Percentiles rank a stretch among this genome's conserved stretches.
Conservation (phyloP, 1,284 basidiomycete species). For the Coniferiporia weirii region DNA sequence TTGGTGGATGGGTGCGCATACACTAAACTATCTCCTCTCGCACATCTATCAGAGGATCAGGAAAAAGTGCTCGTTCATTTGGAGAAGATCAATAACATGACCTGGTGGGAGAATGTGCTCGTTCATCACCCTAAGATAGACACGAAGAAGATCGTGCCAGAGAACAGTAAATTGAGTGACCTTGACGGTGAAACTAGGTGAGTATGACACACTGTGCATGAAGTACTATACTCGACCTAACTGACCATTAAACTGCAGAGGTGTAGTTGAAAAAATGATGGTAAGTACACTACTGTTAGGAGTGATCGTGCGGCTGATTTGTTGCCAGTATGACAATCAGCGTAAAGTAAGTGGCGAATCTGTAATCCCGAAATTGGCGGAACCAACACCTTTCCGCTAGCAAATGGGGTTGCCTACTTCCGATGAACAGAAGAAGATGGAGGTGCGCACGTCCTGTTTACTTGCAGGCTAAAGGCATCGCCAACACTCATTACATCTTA, state of each 20-base stretch:
- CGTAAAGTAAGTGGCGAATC: slow-evolving; percentile 64
- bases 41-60: slow-evolving; percentile 65
- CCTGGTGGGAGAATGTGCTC: slow-evolving; percentile 98
- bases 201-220: slow-evolving; percentile 18
- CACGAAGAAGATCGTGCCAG: slow-evolving; percentile 93
- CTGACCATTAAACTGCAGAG: slow-evolving; percentile 42
- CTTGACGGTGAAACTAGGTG: slow-evolving; percentile 90
- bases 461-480: not conserved
- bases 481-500: not conserved
- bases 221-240: slow-evolving; percentile 6
- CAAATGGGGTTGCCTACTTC: slow-evolving; percentile 95
- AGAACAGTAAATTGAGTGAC: slow-evolving; percentile 94
- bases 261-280: slow-evolving; percentile 99
- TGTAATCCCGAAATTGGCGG: slow-evolving; percentile 1
- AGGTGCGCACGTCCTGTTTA: slow-evolving; percentile 42
- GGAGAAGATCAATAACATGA: slow-evolving; percentile 82
- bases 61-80: slow-evolving; percentile 71
- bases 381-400: slow-evolving; percentile 35
- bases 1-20: slow-evolving; percentile 12
- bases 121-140: slow-evolving; percentile 96
- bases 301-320: slow-evolving; percentile 10
- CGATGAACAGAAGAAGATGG: slow-evolving; percentile 85
- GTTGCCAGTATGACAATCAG: slow-evolving; percentile 86
- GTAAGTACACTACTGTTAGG: slow-evolving; percentile 42
- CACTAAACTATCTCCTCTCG: slow-evolving; percentile 13